These are phyloP conservation scores for Acanthamoeba triangularis DNA, from an alignment of 208 protist species.

Conservation along the genomic window DNA sequence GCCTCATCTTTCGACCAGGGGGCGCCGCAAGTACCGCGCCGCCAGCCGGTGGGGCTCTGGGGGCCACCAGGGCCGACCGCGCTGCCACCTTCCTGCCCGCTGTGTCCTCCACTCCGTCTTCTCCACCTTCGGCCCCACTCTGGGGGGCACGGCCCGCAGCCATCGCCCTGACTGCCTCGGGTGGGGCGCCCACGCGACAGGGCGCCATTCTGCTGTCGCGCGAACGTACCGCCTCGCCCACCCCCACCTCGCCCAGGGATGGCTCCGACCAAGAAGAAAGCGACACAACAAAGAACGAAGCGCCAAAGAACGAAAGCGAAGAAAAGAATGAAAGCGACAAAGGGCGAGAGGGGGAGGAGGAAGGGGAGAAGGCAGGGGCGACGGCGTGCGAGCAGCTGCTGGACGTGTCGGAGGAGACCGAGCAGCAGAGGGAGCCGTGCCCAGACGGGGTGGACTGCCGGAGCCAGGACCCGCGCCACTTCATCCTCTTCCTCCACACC, in stretches of 20 bases:
- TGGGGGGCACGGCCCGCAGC: constrained; percentile 3
- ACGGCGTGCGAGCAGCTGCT: neutral
- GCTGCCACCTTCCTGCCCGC: too few relatives aligned
- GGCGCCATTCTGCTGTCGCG: neutral
- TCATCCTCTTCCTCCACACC: constrained; percentile 6
- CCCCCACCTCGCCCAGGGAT: neutral
- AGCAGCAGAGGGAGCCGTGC: constrained; percentile 30
- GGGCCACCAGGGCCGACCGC: too few relatives aligned
- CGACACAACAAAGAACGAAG: neutral
- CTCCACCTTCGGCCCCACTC: neutral
- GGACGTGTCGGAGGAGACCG: neutral
- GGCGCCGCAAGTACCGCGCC: neutral
- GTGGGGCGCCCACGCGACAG: neutral
- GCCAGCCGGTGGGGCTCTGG: neutral
- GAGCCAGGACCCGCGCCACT: constrained; percentile 37
- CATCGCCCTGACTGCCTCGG: too few relatives aligned
- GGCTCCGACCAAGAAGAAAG: neutral
- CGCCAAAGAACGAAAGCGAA: neutral
- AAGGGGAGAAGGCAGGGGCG: neutral
- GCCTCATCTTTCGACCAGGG: neutral
- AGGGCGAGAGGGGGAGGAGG: neutral
- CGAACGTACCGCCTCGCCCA: neutral
- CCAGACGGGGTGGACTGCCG: neutral
- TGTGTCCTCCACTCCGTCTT: too few relatives aligned
- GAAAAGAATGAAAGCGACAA: neutral